Evolutionary conservation across 257 asterid species (phyloP).

Genomic region (Oldenlandia corymbosa): DNA sequence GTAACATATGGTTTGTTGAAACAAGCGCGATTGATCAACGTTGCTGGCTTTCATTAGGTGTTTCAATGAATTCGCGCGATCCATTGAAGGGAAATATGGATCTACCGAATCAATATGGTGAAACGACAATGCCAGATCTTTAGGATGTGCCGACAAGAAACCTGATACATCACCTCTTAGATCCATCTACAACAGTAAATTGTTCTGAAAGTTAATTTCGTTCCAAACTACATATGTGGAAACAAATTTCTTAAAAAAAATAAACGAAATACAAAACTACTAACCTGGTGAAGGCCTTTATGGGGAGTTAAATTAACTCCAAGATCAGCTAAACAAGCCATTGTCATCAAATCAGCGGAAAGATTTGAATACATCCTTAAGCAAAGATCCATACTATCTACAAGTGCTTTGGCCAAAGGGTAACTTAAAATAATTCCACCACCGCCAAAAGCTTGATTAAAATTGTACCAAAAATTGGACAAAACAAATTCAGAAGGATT

Average conservation of each 20-base stretch:
- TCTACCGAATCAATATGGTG: slow-evolving; percentile 35
- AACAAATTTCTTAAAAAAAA: no score
- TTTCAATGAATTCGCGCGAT: slow-evolving; percentile 14
- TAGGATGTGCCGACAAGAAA: slow-evolving; percentile 33
- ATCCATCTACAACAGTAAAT: slow-evolving; percentile 23
- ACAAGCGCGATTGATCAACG: slow-evolving; percentile 33
- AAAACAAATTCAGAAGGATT: slow-evolving; percentile 25
- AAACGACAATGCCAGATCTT: slow-evolving; percentile 25
- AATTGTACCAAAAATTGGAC: slow-evolving; percentile 22
- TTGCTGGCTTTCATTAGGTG: slow-evolving; percentile 35
- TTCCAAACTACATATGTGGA: no score
- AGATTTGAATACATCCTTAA: slow-evolving; percentile 20
- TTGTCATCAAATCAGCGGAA: slow-evolving; percentile 24
- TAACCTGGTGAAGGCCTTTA: slow-evolving; percentile 34
- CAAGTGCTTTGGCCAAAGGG: slow-evolving; percentile 25
- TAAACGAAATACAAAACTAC: neutral
- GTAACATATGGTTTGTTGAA: slow-evolving; percentile 42
- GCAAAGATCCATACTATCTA: slow-evolving; percentile 19
- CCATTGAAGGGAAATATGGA: slow-evolving; percentile 33
- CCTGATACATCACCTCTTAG: slow-evolving; percentile 30
- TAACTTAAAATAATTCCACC: slow-evolving; percentile 31
- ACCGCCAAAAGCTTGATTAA: slow-evolving; percentile 33
- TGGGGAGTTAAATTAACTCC: slow-evolving; percentile 30
- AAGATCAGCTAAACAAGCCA: slow-evolving; percentile 25
- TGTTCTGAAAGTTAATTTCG: no score